Evolutionary conservation across 257 asterid species (phyloP).

Genomic region (Striga asiatica): DNA sequence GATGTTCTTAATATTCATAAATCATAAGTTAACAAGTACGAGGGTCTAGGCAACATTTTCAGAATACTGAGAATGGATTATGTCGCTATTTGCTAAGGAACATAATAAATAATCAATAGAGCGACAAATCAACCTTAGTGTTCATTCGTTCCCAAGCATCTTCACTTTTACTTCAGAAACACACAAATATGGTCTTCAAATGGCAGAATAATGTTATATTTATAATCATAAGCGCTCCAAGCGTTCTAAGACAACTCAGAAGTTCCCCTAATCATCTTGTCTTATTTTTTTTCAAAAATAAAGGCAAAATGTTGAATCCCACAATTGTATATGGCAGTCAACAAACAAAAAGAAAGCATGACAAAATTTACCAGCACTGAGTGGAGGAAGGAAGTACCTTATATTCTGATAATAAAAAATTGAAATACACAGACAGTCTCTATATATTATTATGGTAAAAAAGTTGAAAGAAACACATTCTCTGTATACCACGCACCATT

Average conservation of each 20-base stretch:
- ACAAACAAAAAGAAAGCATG: background rate
- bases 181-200: background rate
- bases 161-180: background rate
- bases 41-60: background rate
- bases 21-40: background rate
- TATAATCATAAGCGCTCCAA: background rate
- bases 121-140: background rate
- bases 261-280: background rate
- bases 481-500: slow-evolving; percentile 40
- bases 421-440: too few relatives aligned
- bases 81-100: background rate
- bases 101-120: background rate
- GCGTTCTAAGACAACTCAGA: too few relatives aligned
- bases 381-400: background rate
- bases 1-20: background rate
- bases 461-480: slow-evolving; percentile 1
- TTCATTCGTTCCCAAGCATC: background rate
- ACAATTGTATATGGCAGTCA: background rate
- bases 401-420: background rate
- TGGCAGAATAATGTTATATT: background rate
- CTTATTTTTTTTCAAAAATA: background rate
- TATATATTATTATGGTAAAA: too few relatives aligned
- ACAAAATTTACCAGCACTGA: background rate
- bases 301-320: background rate
- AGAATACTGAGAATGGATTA: background rate